phyloP scores from a whole-genome alignment of 306 rosid genomes.

The Boehmeria nivea region DNA sequence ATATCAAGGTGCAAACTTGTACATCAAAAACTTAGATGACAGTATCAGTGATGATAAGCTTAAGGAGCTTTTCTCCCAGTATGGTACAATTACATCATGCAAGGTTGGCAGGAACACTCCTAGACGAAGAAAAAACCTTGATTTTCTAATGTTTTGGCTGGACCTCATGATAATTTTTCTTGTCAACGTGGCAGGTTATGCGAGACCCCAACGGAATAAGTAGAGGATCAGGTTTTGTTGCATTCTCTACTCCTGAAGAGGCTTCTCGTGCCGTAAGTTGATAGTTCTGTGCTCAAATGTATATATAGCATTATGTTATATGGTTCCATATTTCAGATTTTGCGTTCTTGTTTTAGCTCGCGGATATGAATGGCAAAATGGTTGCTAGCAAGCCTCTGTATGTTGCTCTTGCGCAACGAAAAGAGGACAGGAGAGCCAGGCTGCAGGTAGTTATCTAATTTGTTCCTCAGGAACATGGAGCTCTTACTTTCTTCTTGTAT shows the following conservation, averaged over 20 bases:
- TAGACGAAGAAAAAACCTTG: no score
- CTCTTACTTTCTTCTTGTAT: background rate
- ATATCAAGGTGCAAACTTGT: constrained; percentile 82
- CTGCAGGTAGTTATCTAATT: constrained; percentile 61
- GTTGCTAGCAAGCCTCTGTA: constrained; percentile 81
- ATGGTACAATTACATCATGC: constrained; percentile 78
- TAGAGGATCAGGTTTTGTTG: constrained; percentile 94
- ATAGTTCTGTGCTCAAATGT: background rate
- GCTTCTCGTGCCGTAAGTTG: constrained; percentile 88
- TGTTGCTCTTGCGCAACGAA: constrained; percentile 92
- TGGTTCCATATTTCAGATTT: no score
- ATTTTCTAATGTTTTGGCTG: background rate
- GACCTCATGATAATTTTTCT: constrained; percentile 15
- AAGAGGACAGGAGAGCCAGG: constrained; percentile 97
- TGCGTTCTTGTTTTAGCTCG: constrained; percentile 35
- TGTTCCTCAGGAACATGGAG: no score
- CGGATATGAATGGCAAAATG: constrained; percentile 94
- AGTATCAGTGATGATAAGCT: constrained; percentile 65
- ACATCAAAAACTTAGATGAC: constrained; percentile 79
- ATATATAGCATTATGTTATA: no score
- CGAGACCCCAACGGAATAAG: constrained; percentile 85
- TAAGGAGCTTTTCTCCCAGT: constrained; percentile 61
- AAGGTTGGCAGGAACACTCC: constrained; percentile 44
- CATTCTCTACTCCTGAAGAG: constrained; percentile 91
- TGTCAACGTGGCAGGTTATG: constrained; percentile 55